Conservation (phyloP, 2,329 filamentous ascomycete species). For the Endoconidiophora laricicola region DNA sequence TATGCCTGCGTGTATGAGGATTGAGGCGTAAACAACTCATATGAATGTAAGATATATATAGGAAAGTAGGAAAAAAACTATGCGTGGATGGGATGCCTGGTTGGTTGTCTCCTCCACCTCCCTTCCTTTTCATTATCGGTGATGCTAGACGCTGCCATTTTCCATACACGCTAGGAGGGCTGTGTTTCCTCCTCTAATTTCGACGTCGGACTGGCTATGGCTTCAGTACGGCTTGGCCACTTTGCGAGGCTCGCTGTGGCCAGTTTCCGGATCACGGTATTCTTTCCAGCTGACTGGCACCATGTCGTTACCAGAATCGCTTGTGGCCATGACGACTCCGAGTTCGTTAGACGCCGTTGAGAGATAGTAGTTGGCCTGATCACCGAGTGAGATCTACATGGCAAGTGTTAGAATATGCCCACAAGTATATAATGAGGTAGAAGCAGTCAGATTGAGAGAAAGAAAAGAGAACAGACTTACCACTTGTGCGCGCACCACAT, state of each 20-base stretch:
- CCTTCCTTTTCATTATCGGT: no score
- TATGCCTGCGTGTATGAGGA: no score
- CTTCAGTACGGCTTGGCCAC: constrained; percentile 79
- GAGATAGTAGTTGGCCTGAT: constrained; percentile 92
- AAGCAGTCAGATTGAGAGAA: no score
- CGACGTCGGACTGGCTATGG: no score
- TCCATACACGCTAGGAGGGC: no score
- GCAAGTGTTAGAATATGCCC: constrained; percentile 5
- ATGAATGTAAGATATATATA: no score
- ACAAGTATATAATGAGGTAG: background rate
- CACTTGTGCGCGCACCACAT: constrained; percentile 76
- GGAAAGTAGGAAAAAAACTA: no score
- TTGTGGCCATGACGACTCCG: constrained; percentile 84
- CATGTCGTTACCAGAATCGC: constrained; percentile 79
- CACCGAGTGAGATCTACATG: constrained; percentile 63
- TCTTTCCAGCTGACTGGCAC: constrained; percentile 91
- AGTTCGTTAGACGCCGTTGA: constrained; percentile 80
- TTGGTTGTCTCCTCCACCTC: no score
- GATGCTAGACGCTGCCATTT: no score
- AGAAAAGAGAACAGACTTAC: constrained; percentile 29
- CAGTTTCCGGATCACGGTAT: constrained; percentile 70
- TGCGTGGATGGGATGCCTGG: no score
- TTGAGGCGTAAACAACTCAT: no score
- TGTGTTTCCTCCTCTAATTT: background rate
- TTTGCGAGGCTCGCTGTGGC: constrained; percentile 64